Percentiles rank a stretch among this genome's conserved stretches.
Evolutionary conservation across 169 alveolate genomes (phyloP).

Genomic region (Plasmodium malariae): DNA sequence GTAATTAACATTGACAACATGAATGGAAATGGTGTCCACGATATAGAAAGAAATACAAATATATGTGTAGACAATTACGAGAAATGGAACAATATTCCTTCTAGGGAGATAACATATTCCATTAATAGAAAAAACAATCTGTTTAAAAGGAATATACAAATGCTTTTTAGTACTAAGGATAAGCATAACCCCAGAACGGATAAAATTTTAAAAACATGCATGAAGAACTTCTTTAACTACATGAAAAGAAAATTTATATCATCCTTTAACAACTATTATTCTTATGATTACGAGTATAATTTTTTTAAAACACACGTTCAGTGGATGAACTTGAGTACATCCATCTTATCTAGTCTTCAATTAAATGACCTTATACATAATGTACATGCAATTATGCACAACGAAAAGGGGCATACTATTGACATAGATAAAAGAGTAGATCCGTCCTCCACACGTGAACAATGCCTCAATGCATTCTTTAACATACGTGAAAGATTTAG

Average conservation of each 20-base stretch:
- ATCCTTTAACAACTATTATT: not conserved
- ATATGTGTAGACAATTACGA: too few species aligned
- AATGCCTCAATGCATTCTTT: not conserved
- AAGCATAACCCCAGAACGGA: too few species aligned
- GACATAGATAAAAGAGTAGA: not conserved
- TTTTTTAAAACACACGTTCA: not conserved
- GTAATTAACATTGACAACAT: too few species aligned
- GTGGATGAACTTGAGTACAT: not conserved
- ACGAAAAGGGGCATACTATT: not conserved
- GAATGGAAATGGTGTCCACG: too few species aligned
- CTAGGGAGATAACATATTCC: too few species aligned
- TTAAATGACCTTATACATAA: not conserved
- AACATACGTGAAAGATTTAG: not conserved
- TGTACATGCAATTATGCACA: not conserved
- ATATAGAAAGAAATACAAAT: too few species aligned
- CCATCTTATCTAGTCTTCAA: not conserved
- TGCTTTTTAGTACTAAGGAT: too few species aligned
- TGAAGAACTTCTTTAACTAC: constrained; percentile 1
- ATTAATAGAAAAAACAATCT: too few species aligned
- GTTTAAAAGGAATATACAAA: too few species aligned
- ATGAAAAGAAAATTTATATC: not conserved
- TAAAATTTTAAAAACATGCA: not conserved
- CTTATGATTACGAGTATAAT: not conserved
- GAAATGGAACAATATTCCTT: too few species aligned
- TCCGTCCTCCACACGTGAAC: not conserved